These are phyloP conservation scores for Hypoxylon sp. DNA, from an alignment of 2,329 filamentous ascomycete species.

Conservation along the genomic window DNA sequence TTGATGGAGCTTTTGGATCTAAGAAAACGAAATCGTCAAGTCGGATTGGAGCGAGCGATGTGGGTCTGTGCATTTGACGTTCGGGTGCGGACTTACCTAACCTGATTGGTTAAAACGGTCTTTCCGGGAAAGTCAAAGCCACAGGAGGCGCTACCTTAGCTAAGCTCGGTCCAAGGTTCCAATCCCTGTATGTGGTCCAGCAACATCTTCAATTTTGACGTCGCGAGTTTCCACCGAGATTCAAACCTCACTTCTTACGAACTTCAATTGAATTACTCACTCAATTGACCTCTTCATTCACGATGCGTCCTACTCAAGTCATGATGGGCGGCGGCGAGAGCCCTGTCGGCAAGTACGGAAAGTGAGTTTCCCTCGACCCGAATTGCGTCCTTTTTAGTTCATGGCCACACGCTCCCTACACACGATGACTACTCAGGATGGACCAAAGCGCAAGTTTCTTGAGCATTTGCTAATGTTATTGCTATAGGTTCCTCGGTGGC, in stretches of 20 bases:
- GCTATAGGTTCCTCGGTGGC: conserved; percentile 75
- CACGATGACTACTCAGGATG: background rate
- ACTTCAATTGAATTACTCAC: conserved; percentile 50
- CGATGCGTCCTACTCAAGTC: conserved; percentile 63
- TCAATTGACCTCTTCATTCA: conserved; percentile 51
- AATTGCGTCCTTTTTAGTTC: conserved; percentile 52
- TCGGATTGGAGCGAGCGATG: conserved; percentile 10
- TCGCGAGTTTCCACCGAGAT: conserved; percentile 40
- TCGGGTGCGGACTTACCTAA: conserved; percentile 13
- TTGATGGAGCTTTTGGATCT: conserved; percentile 38
- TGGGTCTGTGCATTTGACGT: conserved; percentile 25
- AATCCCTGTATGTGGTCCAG: conserved; percentile 18
- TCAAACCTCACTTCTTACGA: conserved; percentile 21
- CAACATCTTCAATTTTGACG: conserved; percentile 52
- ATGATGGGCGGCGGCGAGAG: conserved; percentile 57
- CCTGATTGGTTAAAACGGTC: background rate
- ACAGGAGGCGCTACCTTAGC: conserved; percentile 29
- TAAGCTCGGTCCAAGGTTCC: conserved; percentile 14
- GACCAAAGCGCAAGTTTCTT: background rate
- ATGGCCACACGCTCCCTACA: background rate
- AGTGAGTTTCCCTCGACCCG: conserved; percentile 55
- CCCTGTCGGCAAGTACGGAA: conserved; percentile 60
- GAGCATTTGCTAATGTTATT: conserved; percentile 43
- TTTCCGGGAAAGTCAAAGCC: conserved; percentile 23
- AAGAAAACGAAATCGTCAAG: conserved; percentile 30